Conservation (phyloP, 345 rosid genomes). For the Citrus mangshanensis region DNA sequence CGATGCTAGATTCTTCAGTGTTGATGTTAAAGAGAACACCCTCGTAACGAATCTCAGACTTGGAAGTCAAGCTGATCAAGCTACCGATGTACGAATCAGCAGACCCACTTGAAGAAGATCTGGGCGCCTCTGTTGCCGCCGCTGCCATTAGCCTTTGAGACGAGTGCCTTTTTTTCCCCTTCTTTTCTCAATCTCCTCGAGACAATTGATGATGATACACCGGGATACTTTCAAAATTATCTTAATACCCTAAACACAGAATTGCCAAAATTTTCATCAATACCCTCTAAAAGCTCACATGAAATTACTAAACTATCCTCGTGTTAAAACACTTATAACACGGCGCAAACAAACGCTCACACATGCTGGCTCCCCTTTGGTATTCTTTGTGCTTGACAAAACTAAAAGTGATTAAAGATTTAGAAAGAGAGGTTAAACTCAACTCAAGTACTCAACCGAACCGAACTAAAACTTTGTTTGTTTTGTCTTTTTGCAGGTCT, state of each 20-base stretch:
- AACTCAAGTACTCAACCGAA: neutral
- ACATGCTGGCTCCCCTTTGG: no score
- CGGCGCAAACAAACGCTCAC: no score
- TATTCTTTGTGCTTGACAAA: neutral
- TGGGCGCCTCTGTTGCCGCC: slow-evolving; percentile 19
- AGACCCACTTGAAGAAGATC: slow-evolving; percentile 21
- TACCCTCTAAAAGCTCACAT: fast-evolving
- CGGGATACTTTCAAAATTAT: no score
- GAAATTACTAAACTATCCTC: no score
- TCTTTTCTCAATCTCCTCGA: neutral
- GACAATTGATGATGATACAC: no score
- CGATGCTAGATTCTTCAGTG: slow-evolving; percentile 58
- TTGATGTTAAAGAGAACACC: slow-evolving; percentile 58
- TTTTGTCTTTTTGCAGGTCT: no score
- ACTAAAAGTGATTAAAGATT: neutral
- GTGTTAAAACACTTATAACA: no score
- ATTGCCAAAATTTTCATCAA: no score
- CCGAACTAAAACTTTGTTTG: neutral
- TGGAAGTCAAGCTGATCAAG: slow-evolving; percentile 61
- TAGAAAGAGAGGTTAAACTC: neutral
- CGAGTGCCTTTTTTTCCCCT: neutral
- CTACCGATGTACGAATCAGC: slow-evolving; percentile 55
- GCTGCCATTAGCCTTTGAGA: slow-evolving; percentile 10
- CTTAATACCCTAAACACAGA: no score
- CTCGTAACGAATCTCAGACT: slow-evolving; percentile 59